Base-by-base conservation (phyloP, 2,329 filamentous ascomycete genomes). In the Stachybotrys chlorohalonatus region DNA sequence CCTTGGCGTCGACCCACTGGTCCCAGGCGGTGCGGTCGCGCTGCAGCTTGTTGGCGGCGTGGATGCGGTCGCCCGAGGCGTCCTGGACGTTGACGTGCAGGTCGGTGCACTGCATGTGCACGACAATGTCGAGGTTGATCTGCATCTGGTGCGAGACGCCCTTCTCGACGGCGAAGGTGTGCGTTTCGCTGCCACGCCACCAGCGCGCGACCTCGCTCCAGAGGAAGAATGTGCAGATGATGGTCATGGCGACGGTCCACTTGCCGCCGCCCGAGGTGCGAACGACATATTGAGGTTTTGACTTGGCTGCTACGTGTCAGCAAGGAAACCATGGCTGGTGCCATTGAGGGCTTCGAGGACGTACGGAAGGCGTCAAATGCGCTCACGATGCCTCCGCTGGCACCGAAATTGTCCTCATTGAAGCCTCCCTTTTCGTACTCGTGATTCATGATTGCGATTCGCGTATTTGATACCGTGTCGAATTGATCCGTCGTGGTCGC, bases 31-130 rank as follows among this genome's bases (percentile, higher is more conserved):
- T 97, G 15, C 82, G 74, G 63, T 96, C 90, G 64, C 83, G 85
- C 59, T 82, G 78, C 58, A 99, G 77, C 59, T 86, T 77, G 45
- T 86, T 78, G 5, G 82, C 89, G 3, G 94, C 94, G 32, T 95
- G 79, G 64, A 97, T 95, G 59, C 89, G 85, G 70, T 99, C 94
- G 53, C 94, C 92, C 0, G 90, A 84, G 2, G 93, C 92, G 70
- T 99, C 94, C 75, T 97, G 94, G 52, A 99, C 92, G 73, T 99
- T 97, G 71, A 99, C 78, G 73, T 96, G 89, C n/a, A 99, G 74
- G 67, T 95, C 87, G 55, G 79, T 74, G 76, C 94, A 99, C 62
- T 80, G 76, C 94, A 99, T 99, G 53, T 80, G 80, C 51, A 99
- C 79, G 6, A 97, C 89, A n/a, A 95, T 78, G 72, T 99, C 94